These are phyloP conservation scores for Viridothelium virens DNA, from an alignment of 495 filamentous ascomycete species.

Conservation along the genomic window DNA sequence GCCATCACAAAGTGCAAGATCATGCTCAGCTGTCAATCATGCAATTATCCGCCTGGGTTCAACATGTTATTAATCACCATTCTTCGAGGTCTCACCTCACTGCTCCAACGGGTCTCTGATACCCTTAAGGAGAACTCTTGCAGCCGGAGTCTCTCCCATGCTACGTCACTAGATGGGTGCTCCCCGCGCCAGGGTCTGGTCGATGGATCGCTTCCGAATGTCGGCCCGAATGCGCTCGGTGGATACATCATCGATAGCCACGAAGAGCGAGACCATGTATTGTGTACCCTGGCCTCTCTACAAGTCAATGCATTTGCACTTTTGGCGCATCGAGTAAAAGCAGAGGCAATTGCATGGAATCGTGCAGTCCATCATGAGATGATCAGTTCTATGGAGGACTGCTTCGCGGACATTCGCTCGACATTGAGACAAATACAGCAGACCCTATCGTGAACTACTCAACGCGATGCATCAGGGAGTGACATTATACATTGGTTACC, in stretches of 20 bases:
- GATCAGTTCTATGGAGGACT: not conserved
- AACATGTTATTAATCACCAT: not conserved
- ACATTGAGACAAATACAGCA: not conserved
- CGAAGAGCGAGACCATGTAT: not conserved
- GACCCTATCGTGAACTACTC: not conserved
- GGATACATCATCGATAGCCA: not conserved
- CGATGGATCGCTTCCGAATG: not conserved
- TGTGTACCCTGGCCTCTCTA: not conserved
- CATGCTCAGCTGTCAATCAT: not conserved
- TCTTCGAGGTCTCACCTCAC: not conserved
- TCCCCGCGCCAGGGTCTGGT: not conserved
- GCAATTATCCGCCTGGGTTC: not conserved
- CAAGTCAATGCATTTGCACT: not conserved
- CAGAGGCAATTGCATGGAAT: not conserved
- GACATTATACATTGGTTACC: too few species aligned
- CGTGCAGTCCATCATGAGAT: not conserved
- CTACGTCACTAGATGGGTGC: not conserved
- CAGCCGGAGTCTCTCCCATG: not conserved
- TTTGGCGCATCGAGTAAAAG: not conserved
- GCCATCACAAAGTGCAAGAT: not conserved
- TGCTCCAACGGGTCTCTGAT: not conserved
- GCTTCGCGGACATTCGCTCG: not conserved
- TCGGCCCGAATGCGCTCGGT: not conserved
- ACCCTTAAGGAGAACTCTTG: not conserved
- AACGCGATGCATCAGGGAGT: too few species aligned